phyloP scores from a whole-genome alignment of 768 basidiomycete species.

The Calocera cornea region DNA sequence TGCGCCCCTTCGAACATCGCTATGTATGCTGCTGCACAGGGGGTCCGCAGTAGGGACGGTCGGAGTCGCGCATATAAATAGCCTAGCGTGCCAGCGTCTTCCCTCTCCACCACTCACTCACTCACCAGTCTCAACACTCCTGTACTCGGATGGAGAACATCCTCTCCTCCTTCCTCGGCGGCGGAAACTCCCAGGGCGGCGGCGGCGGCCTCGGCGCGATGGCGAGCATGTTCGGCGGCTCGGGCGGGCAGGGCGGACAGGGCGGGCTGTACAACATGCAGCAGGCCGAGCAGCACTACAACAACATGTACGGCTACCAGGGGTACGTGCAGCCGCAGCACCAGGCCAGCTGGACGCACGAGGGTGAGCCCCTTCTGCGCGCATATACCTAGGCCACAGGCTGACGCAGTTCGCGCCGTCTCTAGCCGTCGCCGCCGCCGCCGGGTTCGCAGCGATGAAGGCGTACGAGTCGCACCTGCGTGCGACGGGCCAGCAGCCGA shows the following conservation, averaged over 20 bases:
- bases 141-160: background rate
- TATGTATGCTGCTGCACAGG: too few relatives aligned
- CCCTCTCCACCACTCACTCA: background rate
- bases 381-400: too few relatives aligned
- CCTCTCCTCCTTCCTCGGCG: background rate
- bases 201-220: background rate
- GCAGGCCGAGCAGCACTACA: background rate
- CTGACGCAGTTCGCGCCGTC: too few relatives aligned
- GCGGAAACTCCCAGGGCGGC: too few relatives aligned
- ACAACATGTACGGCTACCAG: background rate
- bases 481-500: conserved; percentile 21
- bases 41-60: too few relatives aligned
- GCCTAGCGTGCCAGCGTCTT: background rate
- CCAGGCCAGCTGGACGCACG: conserved; percentile 16
- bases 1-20: too few relatives aligned
- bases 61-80: background rate
- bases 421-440: conserved; percentile 22
- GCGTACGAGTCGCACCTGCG: conserved; percentile 27
- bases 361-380: conserved; percentile 9
- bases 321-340: conserved; percentile 12
- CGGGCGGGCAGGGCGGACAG: background rate
- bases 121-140: background rate
- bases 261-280: background rate
- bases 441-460: conserved; percentile 29
- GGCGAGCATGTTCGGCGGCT: background rate